phyloP scores from a whole-genome alignment of 768 basidiomycete genomes.

The Pulveroboletus frians region DNA sequence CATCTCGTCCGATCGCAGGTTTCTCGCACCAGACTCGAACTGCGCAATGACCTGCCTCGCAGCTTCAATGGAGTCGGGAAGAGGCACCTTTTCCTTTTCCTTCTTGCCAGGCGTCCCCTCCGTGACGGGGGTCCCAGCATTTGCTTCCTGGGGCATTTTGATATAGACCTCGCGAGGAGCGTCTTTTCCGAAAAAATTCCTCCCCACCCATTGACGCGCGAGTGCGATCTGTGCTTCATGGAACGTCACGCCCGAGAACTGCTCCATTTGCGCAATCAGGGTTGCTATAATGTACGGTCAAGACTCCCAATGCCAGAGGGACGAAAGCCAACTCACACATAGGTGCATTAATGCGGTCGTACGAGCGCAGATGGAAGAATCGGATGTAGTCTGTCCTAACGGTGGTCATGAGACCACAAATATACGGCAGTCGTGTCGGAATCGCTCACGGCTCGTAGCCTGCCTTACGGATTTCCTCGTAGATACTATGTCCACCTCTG shows the following conservation, averaged over 20 bases:
- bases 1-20: slow-evolving; percentile 50
- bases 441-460: slow-evolving; percentile 71
- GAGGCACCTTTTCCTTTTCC: slow-evolving; percentile 58
- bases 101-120: slow-evolving; percentile 52
- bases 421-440: neutral
- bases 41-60: slow-evolving; percentile 61
- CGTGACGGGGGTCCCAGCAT: slow-evolving; percentile 43
- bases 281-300: slow-evolving; percentile 26
- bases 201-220: slow-evolving; percentile 67
- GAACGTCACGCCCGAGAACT: slow-evolving; percentile 72
- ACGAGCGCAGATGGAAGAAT: slow-evolving; percentile 89
- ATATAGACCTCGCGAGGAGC: slow-evolving; percentile 52
- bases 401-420: neutral
- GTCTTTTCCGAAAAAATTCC: slow-evolving; percentile 32
- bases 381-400: slow-evolving; percentile 75
- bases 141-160: slow-evolving; percentile 47
- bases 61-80: slow-evolving; percentile 64
- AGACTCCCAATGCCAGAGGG: slow-evolving; percentile 19
- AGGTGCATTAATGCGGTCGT: slow-evolving; percentile 86
- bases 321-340: slow-evolving; percentile 36
- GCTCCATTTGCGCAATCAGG: slow-evolving; percentile 67
- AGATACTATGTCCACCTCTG: slow-evolving; percentile 81
- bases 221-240: slow-evolving; percentile 84
- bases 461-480: slow-evolving; percentile 71
- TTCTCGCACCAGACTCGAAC: slow-evolving; percentile 65